phyloP scores from a whole-genome alignment of 129 eudicot genomes.

The Deinandra increscens region DNA sequence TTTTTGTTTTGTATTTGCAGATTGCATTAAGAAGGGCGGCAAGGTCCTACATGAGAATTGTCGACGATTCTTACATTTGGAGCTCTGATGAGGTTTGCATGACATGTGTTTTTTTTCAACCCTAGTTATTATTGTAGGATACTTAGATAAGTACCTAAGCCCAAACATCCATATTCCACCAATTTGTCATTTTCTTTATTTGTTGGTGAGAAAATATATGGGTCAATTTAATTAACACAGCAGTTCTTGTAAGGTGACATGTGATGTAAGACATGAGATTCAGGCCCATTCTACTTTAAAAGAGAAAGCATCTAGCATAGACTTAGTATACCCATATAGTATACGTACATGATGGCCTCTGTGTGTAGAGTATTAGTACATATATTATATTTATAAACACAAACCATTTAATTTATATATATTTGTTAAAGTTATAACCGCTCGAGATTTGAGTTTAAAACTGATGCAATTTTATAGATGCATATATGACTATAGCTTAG shows the following conservation, averaged over 20 bases:
- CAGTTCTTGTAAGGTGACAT: not conserved
- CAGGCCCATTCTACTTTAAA: too few species aligned
- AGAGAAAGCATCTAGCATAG: too few species aligned
- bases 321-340: too few species aligned
- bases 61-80: conserved; percentile 76
- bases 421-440: too few species aligned
- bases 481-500: too few species aligned
- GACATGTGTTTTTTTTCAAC: not conserved
- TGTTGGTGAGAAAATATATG: not conserved
- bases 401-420: too few species aligned
- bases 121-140: conserved; percentile 9
- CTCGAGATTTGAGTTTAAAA: too few species aligned
- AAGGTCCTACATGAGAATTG: conserved; percentile 73
- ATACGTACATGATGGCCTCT: too few species aligned
- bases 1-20: conserved; percentile 40
- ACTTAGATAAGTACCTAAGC: conserved; percentile 6
- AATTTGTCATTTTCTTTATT: not conserved
- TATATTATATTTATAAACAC: too few species aligned
- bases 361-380: too few species aligned
- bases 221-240: not conserved
- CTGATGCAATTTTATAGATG: too few species aligned
- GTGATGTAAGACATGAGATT: too few species aligned
- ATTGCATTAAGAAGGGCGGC: conserved; percentile 66
- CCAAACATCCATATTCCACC: conserved; percentile 4
- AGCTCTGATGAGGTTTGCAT: conserved; percentile 73